Evolutionary conservation across 805 yeast genomes (phyloP).

Genomic region (Teunomyces pallodes): DNA sequence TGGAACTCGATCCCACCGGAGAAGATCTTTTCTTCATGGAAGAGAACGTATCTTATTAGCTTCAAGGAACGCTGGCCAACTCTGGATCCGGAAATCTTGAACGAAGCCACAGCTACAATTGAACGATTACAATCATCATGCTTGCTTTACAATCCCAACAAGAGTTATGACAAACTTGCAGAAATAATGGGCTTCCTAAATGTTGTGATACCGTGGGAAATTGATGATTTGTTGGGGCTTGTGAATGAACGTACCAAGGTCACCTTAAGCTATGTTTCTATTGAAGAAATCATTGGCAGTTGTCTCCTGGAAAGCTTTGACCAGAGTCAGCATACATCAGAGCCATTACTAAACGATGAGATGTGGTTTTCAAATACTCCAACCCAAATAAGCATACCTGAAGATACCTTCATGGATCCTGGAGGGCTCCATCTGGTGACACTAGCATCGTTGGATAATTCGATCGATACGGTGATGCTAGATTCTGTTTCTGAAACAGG

Average conservation of each 20-base stretch:
- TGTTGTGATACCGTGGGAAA: constrained; percentile 58
- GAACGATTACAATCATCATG: constrained; percentile 9
- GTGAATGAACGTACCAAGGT: constrained; percentile 43
- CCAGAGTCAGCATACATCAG: background rate
- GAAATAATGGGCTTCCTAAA: constrained; percentile 46
- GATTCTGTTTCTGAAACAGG: background rate
- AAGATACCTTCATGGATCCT: background rate
- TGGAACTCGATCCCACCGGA: constrained; percentile 47
- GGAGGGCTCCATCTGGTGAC: background rate
- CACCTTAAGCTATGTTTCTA: constrained; percentile 49
- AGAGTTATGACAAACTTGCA: constrained; percentile 41
- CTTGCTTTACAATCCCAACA: constrained; percentile 15
- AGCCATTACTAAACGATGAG: background rate
- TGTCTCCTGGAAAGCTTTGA: constrained; percentile 47
- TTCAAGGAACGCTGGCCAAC: constrained; percentile 24
- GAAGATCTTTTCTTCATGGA: constrained; percentile 35
- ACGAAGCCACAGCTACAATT: constrained; percentile 13
- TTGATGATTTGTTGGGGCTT: constrained; percentile 51
- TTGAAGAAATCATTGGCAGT: constrained; percentile 59
- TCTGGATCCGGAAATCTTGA: background rate
- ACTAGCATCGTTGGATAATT: background rate
- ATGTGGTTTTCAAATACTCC: background rate
- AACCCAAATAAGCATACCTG: background rate
- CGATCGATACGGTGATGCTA: constrained; percentile 1
- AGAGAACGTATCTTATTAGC: constrained; percentile 31